These are phyloP conservation scores for Entomortierella chlamydospora DNA, from an alignment of 192 early-diverging fungal genomes.

Conservation along the genomic window DNA sequence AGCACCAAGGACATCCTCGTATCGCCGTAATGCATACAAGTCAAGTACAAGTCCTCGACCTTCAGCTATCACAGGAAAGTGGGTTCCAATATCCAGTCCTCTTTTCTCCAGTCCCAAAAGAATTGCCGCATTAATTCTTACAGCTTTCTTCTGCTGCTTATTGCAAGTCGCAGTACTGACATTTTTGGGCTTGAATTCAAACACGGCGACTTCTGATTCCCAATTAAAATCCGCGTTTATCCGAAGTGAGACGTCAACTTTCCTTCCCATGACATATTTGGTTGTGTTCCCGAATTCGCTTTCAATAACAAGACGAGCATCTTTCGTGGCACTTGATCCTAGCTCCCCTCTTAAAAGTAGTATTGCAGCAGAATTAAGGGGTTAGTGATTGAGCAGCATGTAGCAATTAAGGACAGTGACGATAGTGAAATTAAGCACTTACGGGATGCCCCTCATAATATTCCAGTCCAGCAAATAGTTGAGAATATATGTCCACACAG, in stretches of 20 bases:
- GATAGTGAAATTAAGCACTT: too few species aligned
- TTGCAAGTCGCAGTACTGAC: neutral
- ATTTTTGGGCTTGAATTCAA: neutral
- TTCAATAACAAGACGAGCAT: neutral
- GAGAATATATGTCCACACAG: slow-evolving; percentile 5
- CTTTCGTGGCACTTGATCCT: too few species aligned
- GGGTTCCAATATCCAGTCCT: neutral
- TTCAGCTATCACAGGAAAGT: neutral
- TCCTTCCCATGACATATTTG: neutral
- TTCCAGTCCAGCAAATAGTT: too few species aligned
- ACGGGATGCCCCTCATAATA: too few species aligned
- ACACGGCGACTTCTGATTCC: neutral
- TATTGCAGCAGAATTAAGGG: too few species aligned
- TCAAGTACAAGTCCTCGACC: neutral
- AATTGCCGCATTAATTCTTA: neutral
- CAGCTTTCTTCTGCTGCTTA: neutral
- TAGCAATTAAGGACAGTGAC: too few species aligned
- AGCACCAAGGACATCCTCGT: neutral
- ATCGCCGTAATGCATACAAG: neutral
- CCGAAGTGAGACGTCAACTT: neutral
- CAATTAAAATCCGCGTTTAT: neutral
- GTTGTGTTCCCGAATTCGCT: neutral
- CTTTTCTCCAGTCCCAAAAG: neutral
- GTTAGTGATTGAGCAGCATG: too few species aligned
- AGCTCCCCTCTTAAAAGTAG: too few species aligned